Conservation (phyloP, 371 early-diverging fungal species). For the Syncephalastrum monosporum region DNA sequence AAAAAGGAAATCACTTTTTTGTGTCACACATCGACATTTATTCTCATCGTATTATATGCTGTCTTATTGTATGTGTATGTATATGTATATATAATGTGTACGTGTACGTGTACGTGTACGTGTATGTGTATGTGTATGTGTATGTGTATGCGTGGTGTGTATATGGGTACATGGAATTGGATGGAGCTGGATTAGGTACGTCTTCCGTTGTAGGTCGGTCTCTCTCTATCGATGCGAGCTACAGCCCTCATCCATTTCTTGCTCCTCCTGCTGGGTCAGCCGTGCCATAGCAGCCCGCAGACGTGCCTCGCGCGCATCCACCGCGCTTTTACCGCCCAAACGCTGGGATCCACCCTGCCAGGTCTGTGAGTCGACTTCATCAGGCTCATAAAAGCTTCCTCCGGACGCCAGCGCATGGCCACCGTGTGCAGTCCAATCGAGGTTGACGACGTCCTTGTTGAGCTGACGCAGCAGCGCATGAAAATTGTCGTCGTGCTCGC, state of each 20-base stretch:
- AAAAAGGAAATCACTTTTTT: too few species aligned
- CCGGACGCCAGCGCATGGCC: slow-evolving; percentile 39
- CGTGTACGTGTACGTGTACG: too few species aligned
- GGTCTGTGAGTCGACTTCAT: slow-evolving; percentile 23
- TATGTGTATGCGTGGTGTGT: too few species aligned
- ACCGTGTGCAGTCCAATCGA: slow-evolving; percentile 65
- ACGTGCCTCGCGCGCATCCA: slow-evolving; percentile 24
- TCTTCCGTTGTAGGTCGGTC: too few species aligned
- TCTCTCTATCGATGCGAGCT: slow-evolving; percentile 24
- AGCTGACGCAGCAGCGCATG: slow-evolving; percentile 78
- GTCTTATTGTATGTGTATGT: too few species aligned
- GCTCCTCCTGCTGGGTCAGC: slow-evolving; percentile 47
- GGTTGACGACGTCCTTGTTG: slow-evolving; percentile 66
- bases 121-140: too few species aligned
- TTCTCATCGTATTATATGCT: too few species aligned
- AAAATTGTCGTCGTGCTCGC: slow-evolving; percentile 81
- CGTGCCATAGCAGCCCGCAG: slow-evolving; percentile 42
- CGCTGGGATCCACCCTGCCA: slow-evolving; percentile 37
- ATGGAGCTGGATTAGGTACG: too few species aligned
- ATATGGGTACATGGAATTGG: too few species aligned
- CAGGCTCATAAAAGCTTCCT: slow-evolving; percentile 41
- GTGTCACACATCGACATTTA: too few species aligned
- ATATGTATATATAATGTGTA: too few species aligned
- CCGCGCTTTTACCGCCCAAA: slow-evolving; percentile 22
- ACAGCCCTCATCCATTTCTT: slow-evolving; percentile 53